A percentile compares a stretch with the other conserved stretches of the same genome.
Conservation (phyloP, 2,329 filamentous ascomycete genomes). For the Neoascochyta sp. region DNA sequence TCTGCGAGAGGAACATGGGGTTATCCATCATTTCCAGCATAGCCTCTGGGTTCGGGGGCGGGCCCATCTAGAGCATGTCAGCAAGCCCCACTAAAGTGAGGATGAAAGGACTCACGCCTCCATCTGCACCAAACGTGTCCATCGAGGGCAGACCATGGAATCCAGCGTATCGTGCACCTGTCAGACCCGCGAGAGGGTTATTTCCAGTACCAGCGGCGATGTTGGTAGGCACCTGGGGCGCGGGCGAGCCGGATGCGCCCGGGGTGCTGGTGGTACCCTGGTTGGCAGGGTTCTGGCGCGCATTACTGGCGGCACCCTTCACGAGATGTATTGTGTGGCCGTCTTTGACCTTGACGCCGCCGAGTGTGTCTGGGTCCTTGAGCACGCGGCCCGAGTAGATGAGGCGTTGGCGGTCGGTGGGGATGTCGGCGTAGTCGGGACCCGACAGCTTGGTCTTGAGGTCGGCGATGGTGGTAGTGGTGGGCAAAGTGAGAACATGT, state of each 20-base stretch:
- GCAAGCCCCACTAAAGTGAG: conserved; percentile 3
- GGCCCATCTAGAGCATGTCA: conserved; percentile 70
- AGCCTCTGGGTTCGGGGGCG: conserved; percentile 74
- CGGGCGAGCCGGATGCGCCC: conserved; percentile 44
- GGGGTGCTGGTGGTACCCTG: conserved; percentile 41
- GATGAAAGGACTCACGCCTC: conserved; percentile 67
- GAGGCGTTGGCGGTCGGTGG: conserved; percentile 82
- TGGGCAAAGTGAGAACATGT: conserved; percentile 75
- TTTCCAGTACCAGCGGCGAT: conserved; percentile 76
- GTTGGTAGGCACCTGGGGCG: conserved; percentile 66
- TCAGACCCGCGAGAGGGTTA: conserved; percentile 85
- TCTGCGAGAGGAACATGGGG: conserved; percentile 76
- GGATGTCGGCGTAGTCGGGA: conserved; percentile 79
- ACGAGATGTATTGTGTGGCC: conserved; percentile 96
- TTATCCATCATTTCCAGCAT: conserved; percentile 84
- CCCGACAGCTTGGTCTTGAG: conserved; percentile 85
- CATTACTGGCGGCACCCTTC: conserved; percentile 90
- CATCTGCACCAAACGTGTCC: conserved; percentile 89
- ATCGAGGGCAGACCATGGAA: conserved; percentile 83
- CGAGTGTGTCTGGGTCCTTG: conserved; percentile 86
- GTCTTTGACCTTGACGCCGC: conserved; percentile 88
- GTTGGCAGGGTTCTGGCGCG: conserved; percentile 54
- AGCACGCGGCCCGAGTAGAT: conserved; percentile 97
- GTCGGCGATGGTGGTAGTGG: conserved; percentile 73
- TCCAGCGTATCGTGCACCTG: conserved; percentile 88